Percentiles rank a stretch among this genome's conserved stretches.
Evolutionary conservation across 345 rosid species (phyloP).

Genomic region (Salix udensis): DNA sequence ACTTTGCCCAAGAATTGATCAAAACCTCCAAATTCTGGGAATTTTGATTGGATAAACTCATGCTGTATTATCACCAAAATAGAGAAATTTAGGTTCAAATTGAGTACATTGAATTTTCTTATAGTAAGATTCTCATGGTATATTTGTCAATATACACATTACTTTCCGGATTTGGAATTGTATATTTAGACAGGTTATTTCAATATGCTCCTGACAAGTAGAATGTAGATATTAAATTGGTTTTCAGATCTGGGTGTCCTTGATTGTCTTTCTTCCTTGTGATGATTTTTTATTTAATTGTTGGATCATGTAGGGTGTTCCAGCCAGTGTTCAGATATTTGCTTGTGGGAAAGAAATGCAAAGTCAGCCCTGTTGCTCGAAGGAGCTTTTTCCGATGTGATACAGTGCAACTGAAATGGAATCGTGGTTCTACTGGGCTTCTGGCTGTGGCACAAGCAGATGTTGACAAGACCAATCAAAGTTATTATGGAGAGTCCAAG

Average conservation of each 20-base stretch:
- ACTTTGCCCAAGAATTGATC: not conserved
- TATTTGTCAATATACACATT: not conserved
- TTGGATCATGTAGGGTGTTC: slow-evolving; percentile 57
- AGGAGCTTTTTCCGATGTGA: slow-evolving; percentile 85
- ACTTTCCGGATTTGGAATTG: not conserved
- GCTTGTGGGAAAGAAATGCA: slow-evolving; percentile 53
- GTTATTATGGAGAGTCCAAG: slow-evolving; percentile 93
- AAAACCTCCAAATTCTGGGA: not conserved
- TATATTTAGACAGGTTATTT: not conserved
- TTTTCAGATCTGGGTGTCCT: not conserved
- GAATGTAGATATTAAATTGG: not conserved
- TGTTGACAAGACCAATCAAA: slow-evolving; percentile 94
- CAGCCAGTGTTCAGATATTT: slow-evolving; percentile 93
- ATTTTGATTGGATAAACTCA: not conserved
- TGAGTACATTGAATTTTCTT: not conserved
- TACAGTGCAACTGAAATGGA: slow-evolving; percentile 82
- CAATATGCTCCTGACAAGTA: not conserved
- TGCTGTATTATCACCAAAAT: not conserved
- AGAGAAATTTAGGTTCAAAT: not conserved
- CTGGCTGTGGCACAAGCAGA: slow-evolving; percentile 78
- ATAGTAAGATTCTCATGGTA: not conserved
- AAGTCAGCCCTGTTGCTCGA: slow-evolving; percentile 73
- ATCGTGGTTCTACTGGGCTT: slow-evolving; percentile 82
- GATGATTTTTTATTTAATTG: not conserved
- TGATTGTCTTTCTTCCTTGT: not conserved